phyloP scores from a whole-genome alignment of 108 stramenopile genomes.

The Discostella pseudostelligera region DNA sequence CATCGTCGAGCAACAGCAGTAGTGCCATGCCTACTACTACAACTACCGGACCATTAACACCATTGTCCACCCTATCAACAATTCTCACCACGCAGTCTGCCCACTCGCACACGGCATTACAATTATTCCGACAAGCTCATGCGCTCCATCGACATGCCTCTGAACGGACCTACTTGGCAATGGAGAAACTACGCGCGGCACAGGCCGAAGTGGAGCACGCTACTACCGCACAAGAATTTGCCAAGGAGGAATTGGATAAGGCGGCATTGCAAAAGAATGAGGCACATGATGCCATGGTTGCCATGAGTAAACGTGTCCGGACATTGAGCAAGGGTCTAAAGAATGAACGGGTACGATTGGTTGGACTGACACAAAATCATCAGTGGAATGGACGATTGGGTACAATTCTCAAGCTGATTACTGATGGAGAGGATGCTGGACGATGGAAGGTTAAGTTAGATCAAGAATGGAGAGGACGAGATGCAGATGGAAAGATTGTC shows the following conservation, averaged over 20 bases:
- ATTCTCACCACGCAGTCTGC: conserved; percentile 8
- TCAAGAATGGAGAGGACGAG: conserved; percentile 23
- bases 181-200: conserved; percentile 16
- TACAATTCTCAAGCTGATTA: conserved; percentile 26
- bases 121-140: conserved; percentile 15
- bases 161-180: conserved; percentile 9
- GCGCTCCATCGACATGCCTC: conserved; percentile 20
- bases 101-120: background rate
- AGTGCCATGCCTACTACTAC: background rate
- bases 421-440: conserved; percentile 32
- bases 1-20: conserved; percentile 2
- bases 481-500: conserved; percentile 15
- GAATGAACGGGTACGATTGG: conserved; percentile 13
- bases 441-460: conserved; percentile 41
- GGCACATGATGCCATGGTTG: background rate
- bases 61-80: conserved; percentile 12
- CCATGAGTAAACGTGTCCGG: conserved; percentile 6
- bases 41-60: background rate
- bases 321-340: background rate
- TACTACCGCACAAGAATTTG: conserved; percentile 21
- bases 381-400: conserved; percentile 37
- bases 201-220: conserved; percentile 36
- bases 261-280: background rate
- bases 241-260: conserved; percentile 3
- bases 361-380: conserved; percentile 10